phyloP scores from a whole-genome alignment of 2,329 filamentous ascomycete genomes.

The Neonectria sp. region DNA sequence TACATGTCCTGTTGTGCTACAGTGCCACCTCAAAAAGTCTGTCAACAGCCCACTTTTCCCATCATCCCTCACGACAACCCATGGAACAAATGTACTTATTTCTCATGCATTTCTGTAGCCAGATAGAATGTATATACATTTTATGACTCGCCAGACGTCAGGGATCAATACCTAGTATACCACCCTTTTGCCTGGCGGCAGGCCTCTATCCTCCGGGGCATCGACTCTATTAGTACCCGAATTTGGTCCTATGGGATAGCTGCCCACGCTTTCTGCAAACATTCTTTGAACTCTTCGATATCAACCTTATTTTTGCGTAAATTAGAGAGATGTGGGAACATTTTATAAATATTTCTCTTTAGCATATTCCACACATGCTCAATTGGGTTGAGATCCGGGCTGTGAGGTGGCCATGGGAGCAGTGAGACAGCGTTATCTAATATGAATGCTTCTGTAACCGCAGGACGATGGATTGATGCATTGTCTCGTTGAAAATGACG shows the following conservation, averaged over 20 bases:
- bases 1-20: background rate
- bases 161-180: background rate
- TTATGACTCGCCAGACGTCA: background rate
- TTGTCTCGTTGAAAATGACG: constrained; percentile 2
- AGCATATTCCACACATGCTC: constrained; percentile 8
- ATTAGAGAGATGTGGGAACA: constrained; percentile 4
- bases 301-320: background rate
- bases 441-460: constrained; percentile 1
- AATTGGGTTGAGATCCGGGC: constrained; percentile 7
- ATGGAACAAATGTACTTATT: background rate
- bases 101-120: background rate
- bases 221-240: background rate
- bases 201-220: background rate
- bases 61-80: background rate
- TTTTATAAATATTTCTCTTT: constrained; percentile 6
- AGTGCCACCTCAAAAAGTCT: background rate
- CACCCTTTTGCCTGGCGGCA: constrained; percentile 1
- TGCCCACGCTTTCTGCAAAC: constrained; percentile 9
- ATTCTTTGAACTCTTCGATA: constrained; percentile 11
- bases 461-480: constrained; percentile 3
- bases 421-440: background rate
- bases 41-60: background rate
- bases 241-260: constrained; percentile 2
- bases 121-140: constrained; percentile 3
- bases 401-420: background rate